phyloP scores from a whole-genome alignment of 106 monocot genomes.

The Chionographis japonica region DNA sequence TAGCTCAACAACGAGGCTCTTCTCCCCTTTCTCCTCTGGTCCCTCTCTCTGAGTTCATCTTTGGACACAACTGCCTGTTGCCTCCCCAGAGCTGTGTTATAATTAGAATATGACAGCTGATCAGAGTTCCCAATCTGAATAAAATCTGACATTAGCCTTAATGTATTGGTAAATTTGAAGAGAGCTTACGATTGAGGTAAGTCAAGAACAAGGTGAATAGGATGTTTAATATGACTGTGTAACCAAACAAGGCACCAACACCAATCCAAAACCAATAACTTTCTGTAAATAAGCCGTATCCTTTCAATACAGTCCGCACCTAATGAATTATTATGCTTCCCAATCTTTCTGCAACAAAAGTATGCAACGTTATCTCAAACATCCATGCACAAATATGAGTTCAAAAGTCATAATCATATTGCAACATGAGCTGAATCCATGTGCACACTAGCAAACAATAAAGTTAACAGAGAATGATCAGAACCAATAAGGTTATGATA shows the following conservation, averaged over 20 bases:
- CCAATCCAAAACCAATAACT: conserved; percentile 97
- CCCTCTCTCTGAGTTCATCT: conserved; percentile 49
- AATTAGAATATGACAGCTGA: conserved; percentile 3
- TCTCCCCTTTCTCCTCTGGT: conserved; percentile 41
- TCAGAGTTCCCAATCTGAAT: background rate
- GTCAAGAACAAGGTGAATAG: conserved; percentile 80
- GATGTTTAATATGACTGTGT: conserved; percentile 74
- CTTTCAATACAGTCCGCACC: conserved; percentile 67
- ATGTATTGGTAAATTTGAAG: conserved; percentile 2
- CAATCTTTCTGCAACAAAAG: conserved; percentile 45
- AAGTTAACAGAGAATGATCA: background rate
- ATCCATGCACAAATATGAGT: background rate
- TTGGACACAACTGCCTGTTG: conserved; percentile 83
- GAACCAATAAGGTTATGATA: background rate
- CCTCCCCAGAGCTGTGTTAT: conserved; percentile 59
- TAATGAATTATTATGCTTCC: conserved; percentile 25
- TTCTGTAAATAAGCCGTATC: conserved; percentile 57
- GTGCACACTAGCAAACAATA: too few relatives aligned
- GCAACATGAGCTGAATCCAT: too few relatives aligned
- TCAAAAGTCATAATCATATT: background rate
- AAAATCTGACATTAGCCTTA: background rate
- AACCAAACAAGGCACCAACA: conserved; percentile 78
- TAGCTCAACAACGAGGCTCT: conserved; percentile 44
- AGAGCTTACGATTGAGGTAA: conserved; percentile 80
- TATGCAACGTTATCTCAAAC: background rate